Conservation (phyloP, 176 grass and related monocot species). For the Hyparrhenia diplandra region DNA sequence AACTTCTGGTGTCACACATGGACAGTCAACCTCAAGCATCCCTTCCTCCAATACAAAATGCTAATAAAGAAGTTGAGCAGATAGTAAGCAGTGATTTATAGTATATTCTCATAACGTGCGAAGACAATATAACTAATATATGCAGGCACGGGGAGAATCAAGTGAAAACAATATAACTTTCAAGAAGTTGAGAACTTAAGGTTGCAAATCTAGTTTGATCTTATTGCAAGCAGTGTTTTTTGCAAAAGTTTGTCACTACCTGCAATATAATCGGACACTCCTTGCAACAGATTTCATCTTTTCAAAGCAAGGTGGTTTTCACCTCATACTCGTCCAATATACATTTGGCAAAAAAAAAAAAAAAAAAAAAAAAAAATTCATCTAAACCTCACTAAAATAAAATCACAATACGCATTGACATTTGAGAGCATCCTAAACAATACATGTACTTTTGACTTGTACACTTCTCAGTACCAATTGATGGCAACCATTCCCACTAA, state of each 20-base stretch:
- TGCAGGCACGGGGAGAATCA: background rate
- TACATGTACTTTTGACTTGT: no score
- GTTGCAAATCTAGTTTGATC: background rate
- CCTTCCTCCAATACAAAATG: slow-evolving; percentile 91
- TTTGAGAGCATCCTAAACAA: no score
- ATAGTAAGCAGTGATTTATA: slow-evolving; percentile 3
- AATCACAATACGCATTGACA: no score
- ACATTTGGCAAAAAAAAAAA: background rate
- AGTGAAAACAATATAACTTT: background rate
- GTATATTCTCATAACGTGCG: background rate
- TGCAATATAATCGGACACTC: background rate
- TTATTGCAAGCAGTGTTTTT: no score
- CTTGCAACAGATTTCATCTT: no score
- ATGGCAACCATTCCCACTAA: no score
- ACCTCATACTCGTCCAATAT: background rate
- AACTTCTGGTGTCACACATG: slow-evolving; percentile 83
- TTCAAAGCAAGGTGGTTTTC: background rate
- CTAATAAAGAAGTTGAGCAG: slow-evolving; percentile 29
- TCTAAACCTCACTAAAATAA: no score
- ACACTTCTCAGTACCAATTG: no score
- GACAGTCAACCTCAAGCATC: slow-evolving; percentile 94
- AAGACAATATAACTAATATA: background rate
- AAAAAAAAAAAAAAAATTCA: background rate
- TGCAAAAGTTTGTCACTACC: background rate
- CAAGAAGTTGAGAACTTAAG: background rate